These are phyloP conservation scores for Penicillium sp. DNA, from an alignment of 2,329 filamentous ascomycete genomes.

Conservation along the genomic window DNA sequence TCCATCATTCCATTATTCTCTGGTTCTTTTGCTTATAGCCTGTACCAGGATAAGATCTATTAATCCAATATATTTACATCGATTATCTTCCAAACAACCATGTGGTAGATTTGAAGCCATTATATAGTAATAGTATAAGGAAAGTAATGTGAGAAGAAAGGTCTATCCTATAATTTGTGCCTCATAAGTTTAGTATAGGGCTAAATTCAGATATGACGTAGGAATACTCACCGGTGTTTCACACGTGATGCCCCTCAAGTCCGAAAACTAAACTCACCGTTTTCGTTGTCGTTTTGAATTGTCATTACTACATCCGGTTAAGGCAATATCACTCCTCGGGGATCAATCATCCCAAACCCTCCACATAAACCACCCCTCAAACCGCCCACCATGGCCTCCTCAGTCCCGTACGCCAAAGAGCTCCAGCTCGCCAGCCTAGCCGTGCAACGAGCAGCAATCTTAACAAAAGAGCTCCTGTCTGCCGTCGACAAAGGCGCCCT, in stretches of 20 bases:
- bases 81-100: background rate
- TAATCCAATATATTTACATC: background rate
- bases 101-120: background rate
- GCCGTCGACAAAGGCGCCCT: slow-evolving; percentile 51
- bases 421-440: slow-evolving; percentile 42
- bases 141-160: background rate
- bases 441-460: slow-evolving; percentile 55
- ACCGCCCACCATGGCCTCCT: slow-evolving; percentile 23
- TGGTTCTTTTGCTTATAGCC: background rate
- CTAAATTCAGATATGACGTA: slow-evolving; percentile 7
- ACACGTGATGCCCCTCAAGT: slow-evolving; percentile 7
- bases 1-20: background rate
- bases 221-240: slow-evolving; percentile 1
- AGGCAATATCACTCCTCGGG: background rate
- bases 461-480: slow-evolving; percentile 56
- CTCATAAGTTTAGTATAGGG: background rate
- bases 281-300: background rate
- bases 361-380: background rate
- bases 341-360: background rate
- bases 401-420: slow-evolving; percentile 34
- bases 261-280: background rate
- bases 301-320: background rate
- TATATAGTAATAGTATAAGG: background rate
- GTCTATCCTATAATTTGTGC: background rate
- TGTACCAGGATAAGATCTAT: background rate